Percentiles rank a stretch among this genome's conserved stretches.
Conservation (phyloP, 495 filamentous ascomycete genomes). For the Hypoxylon lenormandii region DNA sequence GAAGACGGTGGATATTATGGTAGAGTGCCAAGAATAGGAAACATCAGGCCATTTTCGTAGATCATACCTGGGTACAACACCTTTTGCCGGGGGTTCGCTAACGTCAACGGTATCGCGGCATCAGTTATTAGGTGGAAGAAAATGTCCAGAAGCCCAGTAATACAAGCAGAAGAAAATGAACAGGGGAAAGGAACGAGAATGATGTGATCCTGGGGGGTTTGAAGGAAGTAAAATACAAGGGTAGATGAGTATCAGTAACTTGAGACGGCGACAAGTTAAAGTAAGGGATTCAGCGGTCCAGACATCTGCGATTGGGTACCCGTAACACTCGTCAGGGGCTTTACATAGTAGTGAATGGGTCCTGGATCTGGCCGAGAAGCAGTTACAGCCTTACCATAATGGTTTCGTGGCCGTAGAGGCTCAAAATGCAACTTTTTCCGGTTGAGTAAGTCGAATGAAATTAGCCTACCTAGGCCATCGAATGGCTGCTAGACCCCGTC, state of each 20-base stretch:
- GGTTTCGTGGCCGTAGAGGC: conserved; percentile 30
- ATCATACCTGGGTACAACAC: conserved; percentile 68
- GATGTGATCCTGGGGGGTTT: conserved; percentile 39
- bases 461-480: not conserved
- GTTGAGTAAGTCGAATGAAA: not conserved
- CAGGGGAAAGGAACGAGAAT: conserved; percentile 36
- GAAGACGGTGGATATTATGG: conserved; percentile 62
- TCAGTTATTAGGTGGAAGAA: conserved; percentile 41
- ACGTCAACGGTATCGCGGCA: conserved; percentile 41
- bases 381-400: conserved; percentile 42
- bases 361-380: conserved; percentile 32
- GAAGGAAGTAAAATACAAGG: conserved; percentile 22
- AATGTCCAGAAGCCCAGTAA: conserved; percentile 30
- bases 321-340: conserved; percentile 34
- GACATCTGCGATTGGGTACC: conserved; percentile 26
- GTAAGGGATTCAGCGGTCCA: conserved; percentile 14
- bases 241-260: conserved; percentile 20
- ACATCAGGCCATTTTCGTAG: conserved; percentile 60
- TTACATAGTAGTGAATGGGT: conserved; percentile 24
- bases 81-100: conserved; percentile 57
- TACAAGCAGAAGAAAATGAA: conserved; percentile 8
- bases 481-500: not conserved
- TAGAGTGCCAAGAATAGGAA: conserved; percentile 55
- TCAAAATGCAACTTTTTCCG: conserved; percentile 2
- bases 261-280: conserved; percentile 11